phyloP scores from a whole-genome alignment of 495 filamentous ascomycete species.

The Apodospora peruviana region DNA sequence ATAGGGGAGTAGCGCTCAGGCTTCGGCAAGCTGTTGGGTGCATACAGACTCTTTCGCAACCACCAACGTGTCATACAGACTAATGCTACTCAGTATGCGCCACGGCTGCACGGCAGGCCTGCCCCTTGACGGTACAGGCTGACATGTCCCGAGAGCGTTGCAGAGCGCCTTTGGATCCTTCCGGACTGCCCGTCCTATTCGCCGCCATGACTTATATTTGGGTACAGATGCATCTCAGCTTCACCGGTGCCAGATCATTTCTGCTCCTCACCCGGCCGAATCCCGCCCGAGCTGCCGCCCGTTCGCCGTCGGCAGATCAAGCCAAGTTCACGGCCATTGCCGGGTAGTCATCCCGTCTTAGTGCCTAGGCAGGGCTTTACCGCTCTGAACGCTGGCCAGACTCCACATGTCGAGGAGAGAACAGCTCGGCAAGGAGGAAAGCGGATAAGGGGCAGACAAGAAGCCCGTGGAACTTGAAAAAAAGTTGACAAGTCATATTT shows the following conservation, averaged over 20 bases:
- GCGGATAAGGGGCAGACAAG: too few species aligned
- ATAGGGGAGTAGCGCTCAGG: conserved; percentile 3
- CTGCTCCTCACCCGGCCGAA: background rate
- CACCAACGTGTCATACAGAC: conserved; percentile 16
- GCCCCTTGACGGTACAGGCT: background rate
- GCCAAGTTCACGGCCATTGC: background rate
- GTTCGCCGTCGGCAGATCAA: background rate
- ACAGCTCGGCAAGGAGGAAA: too few species aligned
- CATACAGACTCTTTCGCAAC: background rate
- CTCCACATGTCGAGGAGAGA: too few species aligned
- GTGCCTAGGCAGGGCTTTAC: too few species aligned
- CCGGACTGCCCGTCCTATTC: conserved; percentile 4
- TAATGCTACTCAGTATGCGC: background rate
- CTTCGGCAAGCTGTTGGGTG: conserved; percentile 1
- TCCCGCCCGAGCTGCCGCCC: too few species aligned
- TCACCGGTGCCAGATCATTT: conserved; percentile 1
- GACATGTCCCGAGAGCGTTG: background rate
- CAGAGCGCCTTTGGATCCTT: conserved; percentile 1
- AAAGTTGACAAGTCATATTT: too few species aligned
- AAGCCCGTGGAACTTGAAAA: too few species aligned
- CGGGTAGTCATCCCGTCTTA: background rate
- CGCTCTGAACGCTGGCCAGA: too few species aligned
- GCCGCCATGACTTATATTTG: conserved; percentile 5
- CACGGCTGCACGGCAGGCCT: conserved; percentile 2
- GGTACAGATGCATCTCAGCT: conserved; percentile 5